Percentiles rank a stretch among this genome's conserved stretches.
Conservation (phyloP, 257 asterid species). For the Perilla frutescens region DNA sequence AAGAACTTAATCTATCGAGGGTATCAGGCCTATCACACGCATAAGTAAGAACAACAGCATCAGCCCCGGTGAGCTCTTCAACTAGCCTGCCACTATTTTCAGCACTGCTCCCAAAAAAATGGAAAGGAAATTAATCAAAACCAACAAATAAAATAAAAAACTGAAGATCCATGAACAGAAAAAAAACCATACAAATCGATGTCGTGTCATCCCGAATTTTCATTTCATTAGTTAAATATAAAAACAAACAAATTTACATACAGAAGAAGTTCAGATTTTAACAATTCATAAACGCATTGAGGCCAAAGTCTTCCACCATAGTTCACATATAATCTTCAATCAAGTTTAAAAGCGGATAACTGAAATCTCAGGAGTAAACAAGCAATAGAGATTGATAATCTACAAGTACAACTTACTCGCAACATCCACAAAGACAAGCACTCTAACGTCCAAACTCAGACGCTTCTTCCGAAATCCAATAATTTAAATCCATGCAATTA, state of each 20-base stretch:
- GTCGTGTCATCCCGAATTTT: neutral
- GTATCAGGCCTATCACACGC: conserved; percentile 93
- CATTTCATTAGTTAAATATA: too few relatives aligned
- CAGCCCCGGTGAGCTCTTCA: conserved; percentile 87
- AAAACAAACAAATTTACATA: too few relatives aligned
- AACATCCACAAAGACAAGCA: neutral
- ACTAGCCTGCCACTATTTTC: conserved; percentile 71
- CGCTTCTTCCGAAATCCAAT: conserved; percentile 19
- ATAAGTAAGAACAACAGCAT: conserved; percentile 88
- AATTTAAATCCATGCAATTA: neutral
- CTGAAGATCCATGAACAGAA: conserved; percentile 5
- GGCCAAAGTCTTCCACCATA: neutral
- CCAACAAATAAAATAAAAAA: conserved; percentile 5
- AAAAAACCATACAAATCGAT: conserved; percentile 2
- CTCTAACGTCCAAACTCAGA: neutral
- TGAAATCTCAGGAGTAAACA: neutral
- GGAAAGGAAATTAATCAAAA: conserved; percentile 2
- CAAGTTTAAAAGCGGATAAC: neutral
- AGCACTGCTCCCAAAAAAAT: conserved; percentile 53
- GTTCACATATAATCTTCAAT: conserved; percentile 13
- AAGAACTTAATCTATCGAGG: conserved; percentile 87
- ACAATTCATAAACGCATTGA: too few relatives aligned
- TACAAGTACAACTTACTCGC: neutral
- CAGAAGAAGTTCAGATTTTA: too few relatives aligned
- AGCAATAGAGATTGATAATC: neutral